Evolutionary conservation across 2,329 filamentous ascomycete species (phyloP).

Genomic region (Monosporascus cannonballus): DNA sequence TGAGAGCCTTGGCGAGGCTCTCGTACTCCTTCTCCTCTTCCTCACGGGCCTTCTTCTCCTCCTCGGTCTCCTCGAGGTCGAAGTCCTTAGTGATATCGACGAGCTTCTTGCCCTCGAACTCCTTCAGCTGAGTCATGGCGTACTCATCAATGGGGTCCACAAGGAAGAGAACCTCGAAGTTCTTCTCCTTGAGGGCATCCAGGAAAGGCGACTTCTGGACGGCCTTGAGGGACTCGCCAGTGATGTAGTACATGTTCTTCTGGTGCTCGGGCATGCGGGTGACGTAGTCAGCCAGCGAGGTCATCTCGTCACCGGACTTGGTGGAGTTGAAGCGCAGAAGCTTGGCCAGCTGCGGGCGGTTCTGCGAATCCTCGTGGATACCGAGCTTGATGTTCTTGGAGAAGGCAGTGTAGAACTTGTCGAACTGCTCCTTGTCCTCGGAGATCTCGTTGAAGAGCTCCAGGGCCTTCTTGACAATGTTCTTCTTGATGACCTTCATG

Average conservation of each 20-base stretch:
- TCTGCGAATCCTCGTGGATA: slow-evolving; percentile 99
- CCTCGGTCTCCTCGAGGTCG: slow-evolving; percentile 98
- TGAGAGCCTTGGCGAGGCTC: slow-evolving; percentile 87
- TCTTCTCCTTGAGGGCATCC: slow-evolving; percentile 96
- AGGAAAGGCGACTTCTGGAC: slow-evolving; percentile 98
- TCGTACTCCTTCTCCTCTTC: slow-evolving; percentile 98
- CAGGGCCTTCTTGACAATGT: slow-evolving; percentile 99
- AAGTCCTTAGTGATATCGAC: slow-evolving; percentile 99
- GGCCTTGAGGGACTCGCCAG: slow-evolving; percentile 97
- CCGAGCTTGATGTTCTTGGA: slow-evolving; percentile 99
- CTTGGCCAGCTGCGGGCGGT: slow-evolving; percentile 89
- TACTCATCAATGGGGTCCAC: slow-evolving; percentile 99
- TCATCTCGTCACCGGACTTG: slow-evolving; percentile 95
- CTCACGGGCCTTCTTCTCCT: slow-evolving; percentile 97
- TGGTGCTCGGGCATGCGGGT: slow-evolving; percentile 99
- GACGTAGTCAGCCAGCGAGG: slow-evolving; percentile 94
- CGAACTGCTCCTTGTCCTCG: slow-evolving; percentile 99
- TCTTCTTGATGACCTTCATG: slow-evolving; percentile 99
- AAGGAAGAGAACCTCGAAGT: slow-evolving; percentile 98
- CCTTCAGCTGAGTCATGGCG: slow-evolving; percentile 99
- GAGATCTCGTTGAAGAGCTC: slow-evolving; percentile 99
- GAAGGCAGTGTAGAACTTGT: slow-evolving; percentile 99
- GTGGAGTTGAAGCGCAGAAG: slow-evolving; percentile 98
- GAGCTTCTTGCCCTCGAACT: slow-evolving; percentile 99
- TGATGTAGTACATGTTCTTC: slow-evolving; percentile 99